These are phyloP conservation scores for Diplodia corticola DNA, from an alignment of 2,329 filamentous ascomycete genomes.

Conservation along the genomic window DNA sequence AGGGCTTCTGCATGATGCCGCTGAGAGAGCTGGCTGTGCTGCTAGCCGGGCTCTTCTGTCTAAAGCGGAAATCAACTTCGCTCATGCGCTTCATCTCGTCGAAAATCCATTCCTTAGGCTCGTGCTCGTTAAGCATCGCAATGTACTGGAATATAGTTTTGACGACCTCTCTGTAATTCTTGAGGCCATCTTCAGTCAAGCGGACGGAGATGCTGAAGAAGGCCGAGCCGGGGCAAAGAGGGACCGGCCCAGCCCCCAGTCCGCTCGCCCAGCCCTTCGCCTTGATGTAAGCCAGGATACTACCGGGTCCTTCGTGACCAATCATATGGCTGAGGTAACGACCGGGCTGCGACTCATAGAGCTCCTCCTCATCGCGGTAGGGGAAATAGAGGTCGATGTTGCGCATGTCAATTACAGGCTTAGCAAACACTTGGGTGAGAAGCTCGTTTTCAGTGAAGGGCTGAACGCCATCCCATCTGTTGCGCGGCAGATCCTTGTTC, in stretches of 20 bases:
- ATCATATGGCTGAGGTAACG: conserved; percentile 87
- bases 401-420: conserved; percentile 86
- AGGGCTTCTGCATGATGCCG: conserved; percentile 85
- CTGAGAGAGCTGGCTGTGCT: conserved; percentile 84
- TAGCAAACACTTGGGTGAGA: conserved; percentile 75
- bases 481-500: conserved; percentile 74
- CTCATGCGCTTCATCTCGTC: conserved; percentile 87
- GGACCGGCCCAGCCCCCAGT: conserved; percentile 73
- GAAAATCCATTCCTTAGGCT: conserved; percentile 90
- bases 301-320: conserved; percentile 89
- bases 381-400: conserved; percentile 80
- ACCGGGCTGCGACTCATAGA: conserved; percentile 79
- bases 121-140: conserved; percentile 74
- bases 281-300: conserved; percentile 87
- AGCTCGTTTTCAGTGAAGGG: conserved; percentile 63
- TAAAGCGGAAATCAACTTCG: conserved; percentile 93
- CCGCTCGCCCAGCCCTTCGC: conserved; percentile 86
- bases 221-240: conserved; percentile 76
- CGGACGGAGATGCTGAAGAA: conserved; percentile 79
- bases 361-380: conserved; percentile 77
- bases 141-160: conserved; percentile 91
- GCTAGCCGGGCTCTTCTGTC: conserved; percentile 86
- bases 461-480: conserved; percentile 65
- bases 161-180: conserved; percentile 77
- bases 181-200: conserved; percentile 80